phyloP scores from a whole-genome alignment of 164 flowering plant species.

The Malania oleifera region DNA sequence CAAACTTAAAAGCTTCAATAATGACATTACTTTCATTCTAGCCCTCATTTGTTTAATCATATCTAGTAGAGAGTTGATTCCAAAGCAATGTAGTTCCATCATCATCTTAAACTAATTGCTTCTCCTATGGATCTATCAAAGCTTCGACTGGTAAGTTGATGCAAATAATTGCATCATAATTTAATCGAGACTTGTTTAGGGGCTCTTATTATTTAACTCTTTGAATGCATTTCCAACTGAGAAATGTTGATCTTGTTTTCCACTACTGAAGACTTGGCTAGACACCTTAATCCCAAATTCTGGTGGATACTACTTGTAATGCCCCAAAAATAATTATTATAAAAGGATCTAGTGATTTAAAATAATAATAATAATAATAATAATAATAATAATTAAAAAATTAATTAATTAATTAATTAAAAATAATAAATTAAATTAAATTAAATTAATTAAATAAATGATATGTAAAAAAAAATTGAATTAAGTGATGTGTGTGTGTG shows the following conservation, averaged over 20 bases:
- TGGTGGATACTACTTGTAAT: background rate
- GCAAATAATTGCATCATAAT: conserved; percentile 6
- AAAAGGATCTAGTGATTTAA: no score
- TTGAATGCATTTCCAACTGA: conserved; percentile 8
- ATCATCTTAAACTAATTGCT: background rate
- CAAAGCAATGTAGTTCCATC: background rate
- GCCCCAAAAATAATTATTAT: no score
- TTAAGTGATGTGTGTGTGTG: no score
- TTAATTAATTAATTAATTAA: no score
- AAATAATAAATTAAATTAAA: no score
- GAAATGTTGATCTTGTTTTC: conserved; percentile 6
- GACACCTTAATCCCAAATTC: conserved; percentile 8
- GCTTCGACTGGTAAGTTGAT: conserved; percentile 2
- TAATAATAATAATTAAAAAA: no score
- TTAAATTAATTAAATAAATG: no score
- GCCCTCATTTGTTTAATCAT: background rate
- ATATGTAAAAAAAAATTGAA: no score
- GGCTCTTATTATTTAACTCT: background rate
- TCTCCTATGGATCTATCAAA: background rate
- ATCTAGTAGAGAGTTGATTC: background rate
- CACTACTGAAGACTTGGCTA: background rate
- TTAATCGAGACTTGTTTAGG: background rate
- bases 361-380: no score
- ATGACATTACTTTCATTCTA: background rate
- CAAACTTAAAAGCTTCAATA: no score